Evolutionary conservation across 202 grass and related monocot species (phyloP).

Genomic region (Zizania palustris): DNA sequence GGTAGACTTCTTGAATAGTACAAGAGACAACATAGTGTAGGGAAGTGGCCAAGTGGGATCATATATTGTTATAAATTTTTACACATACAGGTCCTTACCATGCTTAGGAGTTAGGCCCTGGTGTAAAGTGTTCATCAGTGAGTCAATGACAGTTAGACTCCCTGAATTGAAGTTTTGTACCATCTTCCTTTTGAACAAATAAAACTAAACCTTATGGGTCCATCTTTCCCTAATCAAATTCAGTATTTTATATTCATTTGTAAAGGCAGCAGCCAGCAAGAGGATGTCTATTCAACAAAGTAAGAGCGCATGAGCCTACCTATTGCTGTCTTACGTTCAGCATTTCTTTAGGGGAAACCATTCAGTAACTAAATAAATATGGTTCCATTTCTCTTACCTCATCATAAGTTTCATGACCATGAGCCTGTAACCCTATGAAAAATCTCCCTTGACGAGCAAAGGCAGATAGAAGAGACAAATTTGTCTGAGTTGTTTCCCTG

Average conservation of each 20-base stretch:
- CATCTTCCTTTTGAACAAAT: slow-evolving; percentile 2
- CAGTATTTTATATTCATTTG: slow-evolving; percentile 9
- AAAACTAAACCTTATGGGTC: not conserved
- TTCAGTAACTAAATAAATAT: slow-evolving; percentile 33
- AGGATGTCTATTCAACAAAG: slow-evolving; percentile 9
- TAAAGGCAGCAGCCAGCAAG: slow-evolving; percentile 3
- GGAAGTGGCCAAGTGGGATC: not conserved
- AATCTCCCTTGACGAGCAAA: slow-evolving; percentile 91
- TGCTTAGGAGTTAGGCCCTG: slow-evolving; percentile 1
- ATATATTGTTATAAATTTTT: slow-evolving; percentile 26
- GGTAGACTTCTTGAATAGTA: slow-evolving; percentile 6
- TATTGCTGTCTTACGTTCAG: not conserved
- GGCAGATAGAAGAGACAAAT: slow-evolving; percentile 91
- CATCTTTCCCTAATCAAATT: slow-evolving; percentile 25
- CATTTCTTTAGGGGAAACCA: slow-evolving; percentile 8
- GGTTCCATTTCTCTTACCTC: slow-evolving; percentile 59
- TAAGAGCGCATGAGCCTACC: slow-evolving; percentile 16
- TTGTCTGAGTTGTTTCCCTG: slow-evolving; percentile 93
- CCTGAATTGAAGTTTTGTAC: slow-evolving; percentile 19
- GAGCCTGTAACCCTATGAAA: slow-evolving; percentile 66
- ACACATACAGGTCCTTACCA: slow-evolving; percentile 21
- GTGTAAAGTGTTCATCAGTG: not conserved
- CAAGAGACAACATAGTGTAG: not conserved
- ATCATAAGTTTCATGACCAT: slow-evolving; percentile 72
- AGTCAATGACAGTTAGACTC: slow-evolving; percentile 1